Conservation (phyloP, 257 asterid species). For the Solanum gandarillasii region DNA sequence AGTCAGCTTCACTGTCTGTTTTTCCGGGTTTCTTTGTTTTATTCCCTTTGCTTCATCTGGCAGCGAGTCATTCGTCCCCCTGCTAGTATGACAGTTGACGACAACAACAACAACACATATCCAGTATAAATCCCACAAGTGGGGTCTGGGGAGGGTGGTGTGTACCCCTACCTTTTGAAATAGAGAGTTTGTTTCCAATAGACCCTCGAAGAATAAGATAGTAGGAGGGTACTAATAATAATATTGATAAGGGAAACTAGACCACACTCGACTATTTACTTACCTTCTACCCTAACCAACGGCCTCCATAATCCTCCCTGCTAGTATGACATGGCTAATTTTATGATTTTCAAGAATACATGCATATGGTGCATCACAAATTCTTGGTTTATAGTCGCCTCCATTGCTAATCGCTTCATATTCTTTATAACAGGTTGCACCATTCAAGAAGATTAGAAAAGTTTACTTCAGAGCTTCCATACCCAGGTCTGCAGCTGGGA, state of each 20-base stretch:
- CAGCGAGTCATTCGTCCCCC: not conserved
- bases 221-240: not conserved
- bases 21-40: not conserved
- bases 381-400: not conserved
- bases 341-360: not conserved
- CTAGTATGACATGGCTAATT: not conserved
- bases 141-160: not conserved
- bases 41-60: not conserved
- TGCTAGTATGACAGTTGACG: not conserved
- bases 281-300: not conserved
- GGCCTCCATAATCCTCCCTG: not conserved
- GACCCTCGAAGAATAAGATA: not conserved
- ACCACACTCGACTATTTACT: not conserved
- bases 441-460: conserved; percentile 75
- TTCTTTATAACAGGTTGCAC: conserved; percentile 49
- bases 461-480: conserved; percentile 35
- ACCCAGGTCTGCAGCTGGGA: conserved; percentile 58
- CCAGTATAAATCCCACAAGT: not conserved
- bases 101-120: not conserved
- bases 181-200: not conserved
- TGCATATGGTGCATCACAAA: not conserved
- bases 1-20: not conserved
- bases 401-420: not conserved
- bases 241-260: not conserved
- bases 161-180: not conserved